Base-by-base conservation (phyloP, 164 flowering plant genomes). In the Umbellularia californica region DNA sequence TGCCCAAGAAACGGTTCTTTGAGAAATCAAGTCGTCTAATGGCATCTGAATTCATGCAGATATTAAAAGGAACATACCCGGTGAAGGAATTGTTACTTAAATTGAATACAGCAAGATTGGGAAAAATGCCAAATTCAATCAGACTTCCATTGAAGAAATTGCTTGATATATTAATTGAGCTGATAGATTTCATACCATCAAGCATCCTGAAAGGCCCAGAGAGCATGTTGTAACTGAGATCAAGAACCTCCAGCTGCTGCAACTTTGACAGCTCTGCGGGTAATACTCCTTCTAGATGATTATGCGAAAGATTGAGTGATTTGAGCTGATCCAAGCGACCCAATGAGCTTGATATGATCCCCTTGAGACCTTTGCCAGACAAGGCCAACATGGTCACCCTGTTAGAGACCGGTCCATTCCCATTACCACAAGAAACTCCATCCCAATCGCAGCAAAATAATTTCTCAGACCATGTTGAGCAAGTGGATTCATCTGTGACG, bases 361-460 rank as follows among this genome's bases (percentile, higher is more conserved):
- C 98, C 72, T 77, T 81, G 33, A 93, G 87, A 62, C 89, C 88
- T 79, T 71, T 80, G 10, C 47, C 69, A 0, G 84, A 80, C 68
- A 93, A 78, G 70, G 75, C 73, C 84, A 94, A 77, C 77, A 13
- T 77, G 19, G 65, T 76, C 66, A 94, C 97, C 81, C 88, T 83
- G 27, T 73, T 72, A 3, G 75, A 33, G 73, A 62, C 65, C 2
- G 83, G 77, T 1, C 51, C 73, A 72, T 75, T 77, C 30, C 22
- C 77, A 27, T 25, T 65, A 76, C 72, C 75, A 78, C 97, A 94
- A 11, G 69, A 30, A 73, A 94, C 89, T 72, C 97, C 98, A 68
- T 86, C 86, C 97, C 98, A 94, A n/a, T 81, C 11, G 75, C 97
- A 94, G 82, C 98, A 94, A 70, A 52, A 35, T 9, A 85, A 72